A percentile compares a stretch with the other conserved stretches of the same genome.
Conservation (phyloP, 106 monocot genomes). For the Alisma plantagoaquatica region DNA sequence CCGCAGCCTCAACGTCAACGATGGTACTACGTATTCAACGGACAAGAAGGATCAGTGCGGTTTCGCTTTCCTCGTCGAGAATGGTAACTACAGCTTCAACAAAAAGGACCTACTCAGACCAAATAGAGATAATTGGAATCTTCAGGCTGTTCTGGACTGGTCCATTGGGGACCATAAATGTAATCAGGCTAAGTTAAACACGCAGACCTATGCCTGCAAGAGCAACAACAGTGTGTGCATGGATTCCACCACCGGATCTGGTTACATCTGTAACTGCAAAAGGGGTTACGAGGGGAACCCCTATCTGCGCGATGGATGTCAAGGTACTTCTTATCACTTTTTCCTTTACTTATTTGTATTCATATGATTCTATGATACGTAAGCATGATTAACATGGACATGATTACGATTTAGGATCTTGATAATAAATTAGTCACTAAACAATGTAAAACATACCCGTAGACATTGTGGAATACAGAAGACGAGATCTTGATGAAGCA, state of each 20-base stretch:
- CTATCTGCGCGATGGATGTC: background rate
- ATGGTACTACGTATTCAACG: background rate
- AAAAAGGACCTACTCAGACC: background rate
- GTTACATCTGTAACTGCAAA: background rate
- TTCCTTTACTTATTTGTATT: too few relatives aligned
- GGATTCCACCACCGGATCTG: conserved; percentile 1
- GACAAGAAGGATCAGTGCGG: background rate
- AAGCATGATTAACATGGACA: too few relatives aligned
- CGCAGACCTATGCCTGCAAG: background rate
- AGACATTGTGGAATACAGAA: too few relatives aligned
- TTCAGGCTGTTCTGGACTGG: conserved; percentile 4
- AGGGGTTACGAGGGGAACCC: conserved; percentile 7
- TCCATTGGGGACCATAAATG: background rate
- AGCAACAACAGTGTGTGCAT: background rate
- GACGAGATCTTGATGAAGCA: too few relatives aligned
- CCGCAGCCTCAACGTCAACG: background rate
- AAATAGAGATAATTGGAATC: background rate
- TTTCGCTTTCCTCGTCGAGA: background rate
- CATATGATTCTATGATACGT: too few relatives aligned
- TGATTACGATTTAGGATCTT: too few relatives aligned
- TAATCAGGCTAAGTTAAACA: background rate
- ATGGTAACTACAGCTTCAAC: background rate
- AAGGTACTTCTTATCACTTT: too few relatives aligned
- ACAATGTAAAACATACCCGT: too few relatives aligned
- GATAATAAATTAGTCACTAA: too few relatives aligned